Evolutionary conservation across 768 basidiomycete species (phyloP).

Genomic region (Hericium rajendrae): DNA sequence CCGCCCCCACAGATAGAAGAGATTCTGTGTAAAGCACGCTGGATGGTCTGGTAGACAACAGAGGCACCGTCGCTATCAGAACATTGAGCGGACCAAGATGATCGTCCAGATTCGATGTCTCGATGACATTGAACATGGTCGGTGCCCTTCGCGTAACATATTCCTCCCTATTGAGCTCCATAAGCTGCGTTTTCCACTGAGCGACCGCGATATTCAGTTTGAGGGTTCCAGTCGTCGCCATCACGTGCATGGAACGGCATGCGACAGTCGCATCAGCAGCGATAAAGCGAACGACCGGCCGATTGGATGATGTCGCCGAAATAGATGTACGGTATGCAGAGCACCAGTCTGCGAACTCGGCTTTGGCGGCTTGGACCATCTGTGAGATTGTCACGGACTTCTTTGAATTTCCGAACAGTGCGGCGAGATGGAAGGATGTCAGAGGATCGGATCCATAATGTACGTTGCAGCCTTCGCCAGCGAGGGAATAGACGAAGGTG

Average conservation of each 20-base stretch:
- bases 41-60: constrained; percentile 23
- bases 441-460: constrained; percentile 38
- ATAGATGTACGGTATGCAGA: constrained; percentile 14
- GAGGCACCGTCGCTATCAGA: constrained; percentile 27
- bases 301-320: not conserved
- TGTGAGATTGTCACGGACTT: constrained; percentile 3
- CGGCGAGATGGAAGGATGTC: constrained; percentile 31
- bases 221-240: not conserved
- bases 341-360: constrained; percentile 30
- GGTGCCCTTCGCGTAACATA: constrained; percentile 24
- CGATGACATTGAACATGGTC: constrained; percentile 33
- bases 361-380: constrained; percentile 21
- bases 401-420: constrained; percentile 17
- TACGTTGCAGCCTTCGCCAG: constrained; percentile 28
- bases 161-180: constrained; percentile 24
- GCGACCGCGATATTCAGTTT: not conserved
- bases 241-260: constrained; percentile 13
- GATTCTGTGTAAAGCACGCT: constrained; percentile 34
- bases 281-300: constrained; percentile 28
- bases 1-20: constrained; percentile 17
- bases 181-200: constrained; percentile 25
- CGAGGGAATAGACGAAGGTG: constrained; percentile 33
- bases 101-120: constrained; percentile 41
- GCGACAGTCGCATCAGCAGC: constrained; percentile 31
- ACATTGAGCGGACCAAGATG: constrained; percentile 38